Evolutionary conservation across 2,329 filamentous ascomycete genomes (phyloP), one percentile per base, ranked within the genome.

Genomic region (Aspergillus intermedius): DNA sequence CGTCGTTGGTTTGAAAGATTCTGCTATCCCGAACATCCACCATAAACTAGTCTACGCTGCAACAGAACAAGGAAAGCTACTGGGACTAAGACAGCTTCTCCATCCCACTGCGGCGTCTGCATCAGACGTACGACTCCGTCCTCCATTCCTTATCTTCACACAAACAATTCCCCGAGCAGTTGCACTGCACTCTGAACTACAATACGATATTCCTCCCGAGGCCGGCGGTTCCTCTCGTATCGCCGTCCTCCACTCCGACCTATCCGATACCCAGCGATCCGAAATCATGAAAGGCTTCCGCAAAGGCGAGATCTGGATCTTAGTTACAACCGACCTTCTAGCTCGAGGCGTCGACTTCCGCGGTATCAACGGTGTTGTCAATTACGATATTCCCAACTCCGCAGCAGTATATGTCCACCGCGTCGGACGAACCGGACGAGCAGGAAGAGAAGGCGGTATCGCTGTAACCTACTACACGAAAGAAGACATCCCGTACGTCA

Each of bases 1-100:
- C 5, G 89, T 98, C 5, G 89, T 97, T n/a, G 93, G 93, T 4
- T 75, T 98, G 44, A 97, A 97, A 71, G 93, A 98, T 69, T 91
- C 90, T 2, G 91, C 91, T 2, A 86, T 98, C 45, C 91, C 93
- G 39, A 95, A 94, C 60, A 87, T 98, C 54, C 79, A 84, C 25
- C 93, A 98, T 73, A 87, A 85, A 57, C 83, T 98, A 22, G 82
- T 86, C 25, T 98, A 97, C 70, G 88, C 90, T 30, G 93, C 89
- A 42, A 94, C 87, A 4, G 93, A 98, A 67, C 84, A 88, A 61
- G 93, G 93, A 51, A 98, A 98, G 66, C 82, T 98, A 25, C 82
- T 96, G 47, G 91, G 88, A 5, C 78, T 98, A 10, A 86, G 93
- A 42, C 90, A 97, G 64, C 80, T 98, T 25, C 77, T 97, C 1